These are phyloP conservation scores for Fusarium sp. DNA, from an alignment of 2,329 filamentous ascomycete genomes.

Conservation along the genomic window DNA sequence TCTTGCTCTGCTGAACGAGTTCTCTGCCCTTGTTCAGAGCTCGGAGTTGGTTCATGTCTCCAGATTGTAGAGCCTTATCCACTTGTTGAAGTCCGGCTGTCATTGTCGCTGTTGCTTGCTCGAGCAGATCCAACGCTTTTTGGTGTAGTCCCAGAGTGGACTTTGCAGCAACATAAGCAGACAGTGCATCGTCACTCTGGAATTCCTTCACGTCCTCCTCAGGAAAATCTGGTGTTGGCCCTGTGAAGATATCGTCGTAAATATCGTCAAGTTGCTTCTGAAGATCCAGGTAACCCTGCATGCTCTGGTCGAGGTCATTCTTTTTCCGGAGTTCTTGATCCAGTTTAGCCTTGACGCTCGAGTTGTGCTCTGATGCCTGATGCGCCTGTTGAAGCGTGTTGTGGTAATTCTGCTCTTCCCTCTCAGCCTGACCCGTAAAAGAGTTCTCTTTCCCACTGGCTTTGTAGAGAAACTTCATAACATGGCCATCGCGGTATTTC, in stretches of 20 bases:
- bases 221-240: constrained; percentile 62
- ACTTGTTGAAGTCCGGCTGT: constrained; percentile 51
- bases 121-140: constrained; percentile 55
- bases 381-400: constrained; percentile 62
- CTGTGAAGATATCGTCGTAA: constrained; percentile 63
- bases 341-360: constrained; percentile 54
- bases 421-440: constrained; percentile 57
- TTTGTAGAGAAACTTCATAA: constrained; percentile 64
- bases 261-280: constrained; percentile 61
- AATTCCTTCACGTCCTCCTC: constrained; percentile 63
- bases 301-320: constrained; percentile 50
- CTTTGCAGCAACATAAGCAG: constrained; percentile 53
- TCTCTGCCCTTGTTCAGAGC: constrained; percentile 29
- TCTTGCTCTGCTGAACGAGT: constrained; percentile 17
- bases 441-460: constrained; percentile 58
- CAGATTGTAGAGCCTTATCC: constrained; percentile 53
- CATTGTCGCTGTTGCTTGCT: constrained; percentile 51
- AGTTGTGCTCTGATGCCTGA: constrained; percentile 56
- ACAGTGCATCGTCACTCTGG: constrained; percentile 48
- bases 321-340: constrained; percentile 52
- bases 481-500: constrained; percentile 63
- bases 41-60: constrained; percentile 44
- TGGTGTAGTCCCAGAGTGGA: constrained; percentile 53
- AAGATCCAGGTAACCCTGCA: constrained; percentile 51
- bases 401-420: constrained; percentile 67